Conservation (phyloP, 2,329 filamentous ascomycete genomes). For the Arthrobotrys musiformis region DNA sequence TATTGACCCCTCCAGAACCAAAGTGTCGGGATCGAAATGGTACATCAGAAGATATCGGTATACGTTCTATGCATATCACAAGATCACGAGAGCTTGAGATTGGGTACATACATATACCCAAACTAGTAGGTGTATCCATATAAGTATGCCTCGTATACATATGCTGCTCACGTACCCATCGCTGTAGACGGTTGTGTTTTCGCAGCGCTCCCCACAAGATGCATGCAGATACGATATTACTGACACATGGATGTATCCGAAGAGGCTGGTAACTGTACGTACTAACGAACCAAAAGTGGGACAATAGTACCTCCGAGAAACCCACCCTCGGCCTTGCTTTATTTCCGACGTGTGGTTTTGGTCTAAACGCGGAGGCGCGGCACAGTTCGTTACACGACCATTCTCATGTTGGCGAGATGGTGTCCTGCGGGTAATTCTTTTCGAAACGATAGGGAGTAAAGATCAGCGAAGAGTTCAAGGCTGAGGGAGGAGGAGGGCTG, state of each 20-base stretch:
- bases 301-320: neutral
- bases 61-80: neutral
- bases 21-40: slow-evolving; percentile 1
- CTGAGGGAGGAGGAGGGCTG: neutral
- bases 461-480: neutral
- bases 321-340: neutral
- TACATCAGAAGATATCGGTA: neutral
- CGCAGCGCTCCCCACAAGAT: neutral
- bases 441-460: neutral
- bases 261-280: neutral
- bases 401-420: slow-evolving; percentile 7
- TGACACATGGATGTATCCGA: neutral
- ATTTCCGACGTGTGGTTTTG: neutral
- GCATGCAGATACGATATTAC: slow-evolving; percentile 15
- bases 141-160: slow-evolving; percentile 8
- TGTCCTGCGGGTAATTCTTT: slow-evolving; percentile 1
- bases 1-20: neutral
- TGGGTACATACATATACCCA: neutral
- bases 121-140: neutral
- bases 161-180: neutral
- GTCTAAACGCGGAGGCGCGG: slow-evolving; percentile 14
- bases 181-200: neutral
- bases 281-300: neutral
- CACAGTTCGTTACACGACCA: slow-evolving; percentile 26
- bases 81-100: neutral